Evolutionary conservation across 2,329 filamentous ascomycete species (phyloP).

Genomic region (Colletotrichum gloeosporioides): DNA sequence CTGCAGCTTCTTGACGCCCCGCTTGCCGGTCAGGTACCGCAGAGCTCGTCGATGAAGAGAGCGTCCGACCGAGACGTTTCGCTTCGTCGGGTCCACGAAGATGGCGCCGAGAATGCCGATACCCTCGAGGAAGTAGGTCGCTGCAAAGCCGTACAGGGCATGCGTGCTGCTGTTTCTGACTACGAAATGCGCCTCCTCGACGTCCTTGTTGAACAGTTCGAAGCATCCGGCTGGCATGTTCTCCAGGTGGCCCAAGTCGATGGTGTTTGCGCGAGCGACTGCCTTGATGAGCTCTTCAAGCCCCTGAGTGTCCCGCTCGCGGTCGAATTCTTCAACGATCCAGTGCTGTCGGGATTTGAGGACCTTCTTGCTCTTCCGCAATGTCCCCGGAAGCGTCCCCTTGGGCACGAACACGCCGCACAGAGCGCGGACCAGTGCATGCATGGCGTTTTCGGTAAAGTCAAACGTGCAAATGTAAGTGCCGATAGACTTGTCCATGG

Average conservation of each 20-base stretch:
- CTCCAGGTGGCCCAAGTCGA: slow-evolving; percentile 72
- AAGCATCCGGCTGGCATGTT: slow-evolving; percentile 78
- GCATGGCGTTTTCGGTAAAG: slow-evolving; percentile 91
- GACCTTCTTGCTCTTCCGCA: slow-evolving; percentile 86
- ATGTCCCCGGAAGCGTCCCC: slow-evolving; percentile 71
- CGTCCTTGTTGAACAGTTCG: slow-evolving; percentile 70
- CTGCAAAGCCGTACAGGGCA: slow-evolving; percentile 89
- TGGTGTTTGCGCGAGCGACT: slow-evolving; percentile 70
- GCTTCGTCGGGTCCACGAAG: slow-evolving; percentile 86
- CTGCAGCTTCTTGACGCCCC: slow-evolving; percentile 79
- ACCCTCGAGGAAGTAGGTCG: slow-evolving; percentile 79
- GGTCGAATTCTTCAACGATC: slow-evolving; percentile 89
- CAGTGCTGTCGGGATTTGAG: slow-evolving; percentile 92
- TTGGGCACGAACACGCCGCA: slow-evolving; percentile 74
- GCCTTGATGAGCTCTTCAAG: slow-evolving; percentile 78
- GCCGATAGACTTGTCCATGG: slow-evolving; percentile 86
- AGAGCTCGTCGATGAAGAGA: slow-evolving; percentile 88
- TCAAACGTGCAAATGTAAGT: slow-evolving; percentile 97
- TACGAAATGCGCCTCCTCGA: slow-evolving; percentile 87
- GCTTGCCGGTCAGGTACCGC: slow-evolving; percentile 71
- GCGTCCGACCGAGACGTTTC: slow-evolving; percentile 88
- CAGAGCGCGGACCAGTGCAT: slow-evolving; percentile 80
- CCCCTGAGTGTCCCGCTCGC: slow-evolving; percentile 74
- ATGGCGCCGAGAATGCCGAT: slow-evolving; percentile 82
- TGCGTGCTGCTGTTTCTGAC: slow-evolving; percentile 93